phyloP scores from a whole-genome alignment of 805 yeast genomes.

The Torulaspora franciscae region DNA sequence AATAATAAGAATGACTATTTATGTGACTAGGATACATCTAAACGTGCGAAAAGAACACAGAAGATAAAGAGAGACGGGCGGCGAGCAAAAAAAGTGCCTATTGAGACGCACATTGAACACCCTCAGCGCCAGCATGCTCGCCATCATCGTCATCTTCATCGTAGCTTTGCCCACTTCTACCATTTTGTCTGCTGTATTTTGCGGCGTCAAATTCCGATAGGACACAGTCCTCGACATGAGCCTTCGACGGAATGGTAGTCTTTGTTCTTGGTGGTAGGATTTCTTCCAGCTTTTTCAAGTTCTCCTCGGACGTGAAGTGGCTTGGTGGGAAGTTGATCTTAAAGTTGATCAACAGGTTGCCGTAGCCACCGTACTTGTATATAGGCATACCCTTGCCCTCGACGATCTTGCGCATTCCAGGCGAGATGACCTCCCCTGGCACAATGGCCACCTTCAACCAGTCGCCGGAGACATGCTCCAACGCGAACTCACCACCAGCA shows the following conservation, averaged over 20 bases:
- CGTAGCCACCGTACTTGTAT: constrained; percentile 78
- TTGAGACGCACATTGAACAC: constrained; percentile 83
- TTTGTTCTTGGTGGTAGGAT: constrained; percentile 74
- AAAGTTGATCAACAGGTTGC: constrained; percentile 83
- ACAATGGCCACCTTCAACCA: constrained; percentile 74
- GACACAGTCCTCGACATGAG: constrained; percentile 75
- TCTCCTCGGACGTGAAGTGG: constrained; percentile 69
- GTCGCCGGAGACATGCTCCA: constrained; percentile 89
- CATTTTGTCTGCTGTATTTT: constrained; percentile 45
- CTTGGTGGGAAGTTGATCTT: constrained; percentile 80
- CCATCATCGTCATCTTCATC: constrained; percentile 62
- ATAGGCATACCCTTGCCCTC: constrained; percentile 98
- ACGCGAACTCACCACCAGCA: constrained; percentile 89
- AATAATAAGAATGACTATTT: constrained; percentile 6
- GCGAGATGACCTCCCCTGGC: constrained; percentile 91
- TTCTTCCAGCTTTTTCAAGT: constrained; percentile 64
- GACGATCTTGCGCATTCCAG: constrained; percentile 74
- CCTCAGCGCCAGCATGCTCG: constrained; percentile 39
- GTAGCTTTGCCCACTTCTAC: constrained; percentile 36
- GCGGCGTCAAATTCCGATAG: constrained; percentile 63
- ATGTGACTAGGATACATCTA: constrained; percentile 6
- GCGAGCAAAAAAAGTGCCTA: constrained; percentile 34
- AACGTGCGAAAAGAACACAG: constrained; percentile 5
- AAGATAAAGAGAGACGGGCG: not conserved
- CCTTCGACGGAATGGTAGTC: constrained; percentile 59